phyloP scores from a whole-genome alignment of 768 basidiomycete species.

The Cystofilobasidium capitatum region DNA sequence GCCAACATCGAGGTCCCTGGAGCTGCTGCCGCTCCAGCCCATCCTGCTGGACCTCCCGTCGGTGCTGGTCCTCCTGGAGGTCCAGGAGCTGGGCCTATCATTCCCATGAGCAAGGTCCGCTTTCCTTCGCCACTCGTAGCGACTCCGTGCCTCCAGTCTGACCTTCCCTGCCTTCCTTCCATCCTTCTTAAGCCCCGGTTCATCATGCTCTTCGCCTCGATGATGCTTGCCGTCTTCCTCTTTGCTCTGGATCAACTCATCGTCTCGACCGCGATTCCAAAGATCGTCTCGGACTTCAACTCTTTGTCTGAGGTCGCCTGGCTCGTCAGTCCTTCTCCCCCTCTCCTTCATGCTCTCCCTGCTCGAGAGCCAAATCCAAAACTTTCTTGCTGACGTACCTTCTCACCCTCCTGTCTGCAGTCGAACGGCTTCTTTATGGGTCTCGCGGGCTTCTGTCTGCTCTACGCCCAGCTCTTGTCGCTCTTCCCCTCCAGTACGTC shows the following conservation, averaged over 20 bases:
- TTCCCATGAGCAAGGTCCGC: not conserved
- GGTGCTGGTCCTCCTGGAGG: not conserved
- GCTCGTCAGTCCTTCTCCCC: conserved; percentile 23
- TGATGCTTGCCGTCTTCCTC: conserved; percentile 35
- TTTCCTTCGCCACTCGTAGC: too few relatives aligned
- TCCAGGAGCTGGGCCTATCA: not conserved
- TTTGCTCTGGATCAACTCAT: conserved; percentile 37
- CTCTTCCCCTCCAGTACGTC: conserved; percentile 10
- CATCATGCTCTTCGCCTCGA: conserved; percentile 22
- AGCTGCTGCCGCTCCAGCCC: not conserved
- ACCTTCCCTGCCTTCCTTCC: too few relatives aligned
- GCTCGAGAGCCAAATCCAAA: too few relatives aligned
- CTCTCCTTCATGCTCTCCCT: not conserved
- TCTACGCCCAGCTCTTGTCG: conserved; percentile 26
- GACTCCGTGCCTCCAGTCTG: too few relatives aligned
- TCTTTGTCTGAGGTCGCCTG: conserved; percentile 36
- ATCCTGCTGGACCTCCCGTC: not conserved
- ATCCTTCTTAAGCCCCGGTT: too few relatives aligned
- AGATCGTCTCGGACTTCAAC: conserved; percentile 38
- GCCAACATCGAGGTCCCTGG: not conserved
- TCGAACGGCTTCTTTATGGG: conserved; percentile 32
- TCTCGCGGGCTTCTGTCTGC: conserved; percentile 27
- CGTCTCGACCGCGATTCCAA: conserved; percentile 33
- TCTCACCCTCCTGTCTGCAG: not conserved
- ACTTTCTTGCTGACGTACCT: too few relatives aligned